phyloP scores from a whole-genome alignment of 352 stramenopile species.

The Pilasporangium apinafurcum region DNA sequence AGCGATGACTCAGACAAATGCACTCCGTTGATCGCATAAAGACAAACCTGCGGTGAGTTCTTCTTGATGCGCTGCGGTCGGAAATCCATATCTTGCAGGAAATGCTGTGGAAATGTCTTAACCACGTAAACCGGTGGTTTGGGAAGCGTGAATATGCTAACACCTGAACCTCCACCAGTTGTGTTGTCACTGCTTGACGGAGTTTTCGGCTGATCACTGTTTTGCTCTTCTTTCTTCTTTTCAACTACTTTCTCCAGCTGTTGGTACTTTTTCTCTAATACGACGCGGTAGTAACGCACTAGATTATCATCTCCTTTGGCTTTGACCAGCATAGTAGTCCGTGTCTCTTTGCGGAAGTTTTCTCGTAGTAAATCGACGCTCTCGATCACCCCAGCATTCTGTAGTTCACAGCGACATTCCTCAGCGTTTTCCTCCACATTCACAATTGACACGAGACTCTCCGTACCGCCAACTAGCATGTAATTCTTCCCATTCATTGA shows the following conservation, averaged over 20 bases:
- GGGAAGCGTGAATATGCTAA: constrained; percentile 9
- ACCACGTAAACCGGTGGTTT: constrained; percentile 44
- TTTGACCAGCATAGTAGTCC: constrained; percentile 83
- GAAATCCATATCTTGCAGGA: constrained; percentile 81
- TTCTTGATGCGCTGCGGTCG: constrained; percentile 82
- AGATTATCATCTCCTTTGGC: constrained; percentile 32
- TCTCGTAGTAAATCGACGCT: constrained; percentile 75
- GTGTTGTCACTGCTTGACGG: constrained; percentile 6
- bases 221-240: constrained; percentile 1
- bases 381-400: constrained; percentile 52
- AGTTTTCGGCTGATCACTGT: constrained; percentile 4
- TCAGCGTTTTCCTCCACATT: constrained; percentile 84
- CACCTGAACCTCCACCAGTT: no score
- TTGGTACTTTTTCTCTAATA: constrained; percentile 77
- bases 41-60: constrained; percentile 42
- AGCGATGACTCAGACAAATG: constrained; percentile 66
- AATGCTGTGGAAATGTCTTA: constrained; percentile 83
- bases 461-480: constrained; percentile 67
- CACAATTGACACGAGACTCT: constrained; percentile 79
- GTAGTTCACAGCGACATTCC: constrained; percentile 75
- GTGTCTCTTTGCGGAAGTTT: constrained; percentile 64
- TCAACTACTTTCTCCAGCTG: constrained; percentile 12
- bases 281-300: constrained; percentile 70
- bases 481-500: constrained; percentile 82
- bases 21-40: constrained; percentile 73